Percentiles rank a stretch among this genome's conserved stretches.
Evolutionary conservation across 352 stramenopile species (phyloP).

Genomic region (Paralagenidium karlingii): DNA sequence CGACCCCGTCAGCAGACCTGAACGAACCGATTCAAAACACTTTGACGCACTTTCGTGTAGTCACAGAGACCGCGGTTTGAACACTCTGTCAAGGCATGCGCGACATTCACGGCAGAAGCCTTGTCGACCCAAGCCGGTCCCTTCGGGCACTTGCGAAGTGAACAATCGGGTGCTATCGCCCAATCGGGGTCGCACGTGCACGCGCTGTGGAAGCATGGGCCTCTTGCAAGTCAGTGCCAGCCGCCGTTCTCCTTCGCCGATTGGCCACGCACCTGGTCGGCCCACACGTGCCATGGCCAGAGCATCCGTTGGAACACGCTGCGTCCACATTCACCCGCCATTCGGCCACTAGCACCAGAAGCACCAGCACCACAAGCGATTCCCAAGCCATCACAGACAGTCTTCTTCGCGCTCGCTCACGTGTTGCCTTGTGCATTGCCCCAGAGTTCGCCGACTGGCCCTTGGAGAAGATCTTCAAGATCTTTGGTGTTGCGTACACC

Average conservation of each 20-base stretch:
- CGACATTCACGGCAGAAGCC: constrained; percentile 33
- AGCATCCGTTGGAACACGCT: constrained; percentile 48
- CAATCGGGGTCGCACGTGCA: constrained; percentile 60
- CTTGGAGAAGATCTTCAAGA: no score
- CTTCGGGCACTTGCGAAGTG: constrained; percentile 45
- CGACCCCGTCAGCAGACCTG: neutral
- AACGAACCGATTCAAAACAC: neutral
- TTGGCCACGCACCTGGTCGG: constrained; percentile 4
- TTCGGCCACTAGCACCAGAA: no score
- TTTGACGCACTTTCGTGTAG: constrained; percentile 21
- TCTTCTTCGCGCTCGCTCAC: no score
- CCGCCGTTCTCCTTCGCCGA: no score
- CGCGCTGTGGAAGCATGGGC: constrained; percentile 13
- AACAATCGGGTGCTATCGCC: constrained; percentile 56
- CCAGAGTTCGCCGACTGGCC: no score
- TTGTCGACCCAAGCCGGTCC: constrained; percentile 74
- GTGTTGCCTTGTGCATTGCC: no score
- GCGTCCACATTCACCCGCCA: no score
- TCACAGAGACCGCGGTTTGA: constrained; percentile 55
- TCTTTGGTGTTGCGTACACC: no score
- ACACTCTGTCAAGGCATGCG: constrained; percentile 38
- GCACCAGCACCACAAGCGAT: no score
- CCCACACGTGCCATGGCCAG: constrained; percentile 36
- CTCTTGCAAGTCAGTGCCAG: constrained; percentile 12
- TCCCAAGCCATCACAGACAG: no score